These are phyloP conservation scores for Podaxis sp. DNA, from an alignment of 768 basidiomycete genomes.

Conservation along the genomic window DNA sequence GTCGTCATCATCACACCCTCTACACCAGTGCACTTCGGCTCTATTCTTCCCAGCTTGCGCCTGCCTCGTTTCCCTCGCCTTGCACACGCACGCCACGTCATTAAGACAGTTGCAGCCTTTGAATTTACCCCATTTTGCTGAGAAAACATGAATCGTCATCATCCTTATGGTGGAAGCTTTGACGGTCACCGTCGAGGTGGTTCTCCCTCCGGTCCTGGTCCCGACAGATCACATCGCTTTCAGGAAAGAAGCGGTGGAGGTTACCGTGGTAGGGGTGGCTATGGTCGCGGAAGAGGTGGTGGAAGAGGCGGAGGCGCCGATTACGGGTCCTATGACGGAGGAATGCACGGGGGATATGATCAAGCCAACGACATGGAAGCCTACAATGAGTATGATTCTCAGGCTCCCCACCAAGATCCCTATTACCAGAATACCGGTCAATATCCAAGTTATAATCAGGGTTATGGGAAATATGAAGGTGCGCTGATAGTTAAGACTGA, in stretches of 20 bases:
- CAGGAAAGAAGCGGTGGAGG: constrained; percentile 56
- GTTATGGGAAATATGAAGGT: constrained; percentile 76
- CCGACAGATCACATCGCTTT: constrained; percentile 69
- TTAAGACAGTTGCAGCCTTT: constrained; percentile 20
- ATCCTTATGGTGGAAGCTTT: constrained; percentile 77
- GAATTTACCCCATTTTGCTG: constrained; percentile 22
- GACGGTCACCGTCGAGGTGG: constrained; percentile 63
- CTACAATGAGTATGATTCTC: constrained; percentile 70
- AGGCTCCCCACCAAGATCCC: constrained; percentile 48
- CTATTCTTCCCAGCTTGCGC: constrained; percentile 7
- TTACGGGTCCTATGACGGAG: constrained; percentile 54
- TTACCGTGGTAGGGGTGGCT: constrained; percentile 46
- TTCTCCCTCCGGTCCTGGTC: constrained; percentile 63
- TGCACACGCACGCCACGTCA: constrained; percentile 32
- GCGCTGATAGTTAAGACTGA: constrained; percentile 76
- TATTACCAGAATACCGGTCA: constrained; percentile 69
- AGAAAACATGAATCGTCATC: constrained; percentile 80
- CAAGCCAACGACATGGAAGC: constrained; percentile 60
- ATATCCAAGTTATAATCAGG: constrained; percentile 59
- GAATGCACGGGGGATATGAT: constrained; percentile 36
- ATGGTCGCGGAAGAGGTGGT: constrained; percentile 65
- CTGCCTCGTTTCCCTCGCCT: constrained; percentile 13
- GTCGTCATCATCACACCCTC: constrained; percentile 10
- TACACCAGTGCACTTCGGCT: constrained; percentile 12
- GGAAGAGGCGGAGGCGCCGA: constrained; percentile 36